Evolutionary conservation across 345 rosid species (phyloP).

Genomic region (Angophora floribunda): DNA sequence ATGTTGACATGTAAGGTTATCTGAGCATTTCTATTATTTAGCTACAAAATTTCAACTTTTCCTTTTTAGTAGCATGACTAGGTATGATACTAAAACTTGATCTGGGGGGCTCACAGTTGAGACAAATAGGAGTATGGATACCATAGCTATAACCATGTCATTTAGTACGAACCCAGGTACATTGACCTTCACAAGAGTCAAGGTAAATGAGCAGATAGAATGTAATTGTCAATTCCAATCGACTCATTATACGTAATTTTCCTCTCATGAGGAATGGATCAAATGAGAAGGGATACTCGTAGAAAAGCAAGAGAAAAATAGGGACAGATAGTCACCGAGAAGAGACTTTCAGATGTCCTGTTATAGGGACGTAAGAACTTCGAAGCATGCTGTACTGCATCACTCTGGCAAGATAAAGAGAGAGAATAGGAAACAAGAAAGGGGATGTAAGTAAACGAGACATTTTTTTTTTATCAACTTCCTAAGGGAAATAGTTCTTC

Average conservation of each 20-base stretch:
- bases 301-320: neutral
- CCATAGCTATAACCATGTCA: neutral
- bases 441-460: neutral
- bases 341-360: constrained; percentile 77
- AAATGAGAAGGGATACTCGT: neutral
- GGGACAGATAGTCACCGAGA: constrained; percentile 41
- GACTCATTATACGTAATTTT: neutral
- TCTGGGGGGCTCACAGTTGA: neutral
- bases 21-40: neutral
- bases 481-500: neutral
- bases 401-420: constrained; percentile 25
- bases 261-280: neutral
- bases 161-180: neutral
- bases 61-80: neutral
- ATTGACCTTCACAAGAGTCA: neutral
- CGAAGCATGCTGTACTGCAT: constrained; percentile 41
- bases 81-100: neutral
- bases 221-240: neutral
- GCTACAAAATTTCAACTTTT: neutral
- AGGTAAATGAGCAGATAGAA: neutral
- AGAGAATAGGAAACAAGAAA: neutral
- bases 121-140: neutral
- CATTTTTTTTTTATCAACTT: neutral
- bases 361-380: constrained; percentile 73
- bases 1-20: neutral